Base-by-base conservation (phyloP, 805 yeast genomes). In the Wickerhamomyces chambardii region DNA sequence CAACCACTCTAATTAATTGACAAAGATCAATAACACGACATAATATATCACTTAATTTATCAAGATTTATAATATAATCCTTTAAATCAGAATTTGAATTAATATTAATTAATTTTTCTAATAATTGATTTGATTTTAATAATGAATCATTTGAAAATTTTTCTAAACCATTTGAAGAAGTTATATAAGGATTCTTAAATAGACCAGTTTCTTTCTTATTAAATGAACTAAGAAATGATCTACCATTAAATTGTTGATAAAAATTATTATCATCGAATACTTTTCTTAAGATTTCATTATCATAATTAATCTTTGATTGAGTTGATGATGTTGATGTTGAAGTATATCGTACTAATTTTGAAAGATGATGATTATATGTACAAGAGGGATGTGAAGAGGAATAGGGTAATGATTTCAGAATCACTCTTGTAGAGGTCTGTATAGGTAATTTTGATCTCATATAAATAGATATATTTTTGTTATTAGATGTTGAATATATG, bases 1-100 rank as follows among this genome's bases (percentile, higher is more conserved):
- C 97, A 1, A 81, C 78, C 17, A 86, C 87, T 32, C 97, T 64
- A 21, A 92, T 75, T 59, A 90, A 90, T 47, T 89, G 97, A 27
- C 95, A 90, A 33, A 90, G 70, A 57, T 92, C 98, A 29, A 92
- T 89, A 6, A 86, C 97, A 37, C 95, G 73, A 53, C 98, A 92
- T 22, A 92, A 59, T 21, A 82, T 73, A 52, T 92, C 97, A 49
- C 95, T 83, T 28, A 92, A 60, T 44, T 86, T 75, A 53, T 92
- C 98, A 43, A 92, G 62, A 35, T 77, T 75, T 30, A 73, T 52
- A 36, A 90, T 71, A 36, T 75, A 84, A 5, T 63, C 55, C 15
- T 47, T 44, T 16, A 69, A 48, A 2, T 73, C 84, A 9, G 63
- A 61, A 1, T 47, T 52, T 2, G 69, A 46, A 17, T 64, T 60